Percentiles rank a stretch among this genome's conserved stretches.
Conservation (phyloP, 192 early-diverging fungal genomes). For the Geranomyces michiganensis region DNA sequence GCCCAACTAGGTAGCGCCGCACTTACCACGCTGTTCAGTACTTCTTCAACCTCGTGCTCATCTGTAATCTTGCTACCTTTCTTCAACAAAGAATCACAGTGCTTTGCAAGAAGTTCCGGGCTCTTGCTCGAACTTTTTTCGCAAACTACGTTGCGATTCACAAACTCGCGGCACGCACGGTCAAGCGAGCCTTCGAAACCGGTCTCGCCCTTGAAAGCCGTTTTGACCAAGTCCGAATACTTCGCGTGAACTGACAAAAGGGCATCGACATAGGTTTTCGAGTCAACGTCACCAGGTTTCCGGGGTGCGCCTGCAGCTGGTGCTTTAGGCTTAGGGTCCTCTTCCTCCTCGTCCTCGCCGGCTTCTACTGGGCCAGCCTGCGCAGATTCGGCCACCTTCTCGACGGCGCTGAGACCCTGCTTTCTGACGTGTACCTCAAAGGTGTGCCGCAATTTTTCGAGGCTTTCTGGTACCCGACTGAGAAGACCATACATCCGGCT, state of each 20-base stretch:
- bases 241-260: slow-evolving; percentile 85
- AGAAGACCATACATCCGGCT: slow-evolving; percentile 82
- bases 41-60: slow-evolving; percentile 69
- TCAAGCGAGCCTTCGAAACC: slow-evolving; percentile 90
- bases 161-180: slow-evolving; percentile 90
- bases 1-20: background rate
- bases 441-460: slow-evolving; percentile 75
- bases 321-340: slow-evolving; percentile 33
- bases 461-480: slow-evolving; percentile 78
- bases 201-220: slow-evolving; percentile 79
- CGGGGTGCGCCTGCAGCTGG: slow-evolving; percentile 20
- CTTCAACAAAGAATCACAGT: slow-evolving; percentile 84
- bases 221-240: slow-evolving; percentile 77
- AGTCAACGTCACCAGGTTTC: slow-evolving; percentile 53
- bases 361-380: slow-evolving; percentile 38
- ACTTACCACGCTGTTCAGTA: slow-evolving; percentile 75
- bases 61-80: slow-evolving; percentile 82
- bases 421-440: slow-evolving; percentile 80
- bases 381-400: slow-evolving; percentile 64
- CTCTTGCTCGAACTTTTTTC: slow-evolving; percentile 68
- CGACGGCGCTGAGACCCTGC: slow-evolving; percentile 79
- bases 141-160: slow-evolving; percentile 90
- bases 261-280: slow-evolving; percentile 85
- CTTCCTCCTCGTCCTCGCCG: slow-evolving; percentile 43
- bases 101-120: slow-evolving; percentile 87